Base-by-base conservation (phyloP, 2,329 filamentous ascomycete genomes). In the Pseudogymnoascus sp. region DNA sequence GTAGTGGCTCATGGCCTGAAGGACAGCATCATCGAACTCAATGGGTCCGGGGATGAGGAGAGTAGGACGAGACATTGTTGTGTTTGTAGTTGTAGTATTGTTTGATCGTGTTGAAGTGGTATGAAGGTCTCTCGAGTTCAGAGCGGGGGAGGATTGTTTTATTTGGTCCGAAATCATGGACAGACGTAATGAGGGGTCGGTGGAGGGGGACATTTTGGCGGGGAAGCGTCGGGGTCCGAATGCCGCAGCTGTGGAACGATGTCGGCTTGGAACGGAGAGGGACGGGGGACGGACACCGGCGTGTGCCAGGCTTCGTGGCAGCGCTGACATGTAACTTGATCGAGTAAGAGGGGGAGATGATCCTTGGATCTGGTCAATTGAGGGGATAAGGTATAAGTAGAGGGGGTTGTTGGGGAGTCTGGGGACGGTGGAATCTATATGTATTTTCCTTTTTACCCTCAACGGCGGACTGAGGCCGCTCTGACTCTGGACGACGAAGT, bases 21-120 rank as follows among this genome's bases (percentile, higher is more conserved):
- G 86, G 66, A 97, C 93, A 59, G 87, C 92, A 93, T 97, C 93
- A 76, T 97, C 93, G 74, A 97, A 97, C 80, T 97, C 93, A 76
- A 97, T 96, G 73, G 95, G 95, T 68, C 95, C 95, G 60, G 95
- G 95, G 73, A 99, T 97, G 78, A 99, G 86, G 21, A 60, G 54
- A 1, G 34, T 60, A 34, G 54, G 54, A 18, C 34, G 29, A 60
- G 54, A 60, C 54, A 60, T 60, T 18, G n/a, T 60, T 11, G 54
- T 60, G 29, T 11, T 34, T 60, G 42, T 36, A 37, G 54, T 60
- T 6, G 12, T 57, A 12, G 54, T 59, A 31, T 34, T 11, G 34
- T 18, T 60, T 60, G 54, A 60, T 2, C 29, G n/a, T 12, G 29
- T 60, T 60, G 54, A 34, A 18, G 54, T 34, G 7, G 26, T 26